These are phyloP conservation scores for Yamadazyma taylorii DNA, from an alignment of 1,139 yeast genomes.

Conservation along the genomic window DNA sequence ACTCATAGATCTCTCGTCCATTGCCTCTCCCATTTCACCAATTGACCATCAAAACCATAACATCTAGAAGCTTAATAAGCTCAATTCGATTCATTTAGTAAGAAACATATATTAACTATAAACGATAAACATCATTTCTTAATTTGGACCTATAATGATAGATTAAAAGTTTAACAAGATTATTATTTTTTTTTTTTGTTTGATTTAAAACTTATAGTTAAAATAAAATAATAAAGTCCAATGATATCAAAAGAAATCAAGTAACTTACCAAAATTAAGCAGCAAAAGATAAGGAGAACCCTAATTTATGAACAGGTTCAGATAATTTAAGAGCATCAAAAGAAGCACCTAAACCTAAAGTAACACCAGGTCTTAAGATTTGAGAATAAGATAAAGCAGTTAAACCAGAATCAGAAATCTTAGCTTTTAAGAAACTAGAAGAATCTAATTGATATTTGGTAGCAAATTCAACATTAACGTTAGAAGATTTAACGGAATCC, in stretches of 20 bases:
- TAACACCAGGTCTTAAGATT: constrained; percentile 94
- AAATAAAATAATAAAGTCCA: background rate
- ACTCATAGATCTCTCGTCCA: too few species aligned
- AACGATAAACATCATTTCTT: constrained; percentile 3
- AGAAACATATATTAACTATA: constrained; percentile 3
- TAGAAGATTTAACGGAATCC: constrained; percentile 77
- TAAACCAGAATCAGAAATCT: constrained; percentile 95
- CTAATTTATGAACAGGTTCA: constrained; percentile 98
- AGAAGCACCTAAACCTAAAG: constrained; percentile 95
- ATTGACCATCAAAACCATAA: too few species aligned
- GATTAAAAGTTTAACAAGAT: too few species aligned
- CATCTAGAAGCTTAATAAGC: too few species aligned
- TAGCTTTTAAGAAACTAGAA: constrained; percentile 90
- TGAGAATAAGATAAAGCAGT: constrained; percentile 95
- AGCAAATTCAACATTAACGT: constrained; percentile 85
- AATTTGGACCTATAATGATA: background rate
- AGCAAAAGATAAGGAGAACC: constrained; percentile 89
- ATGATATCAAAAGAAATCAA: background rate
- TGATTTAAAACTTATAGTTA: too few species aligned
- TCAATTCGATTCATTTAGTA: background rate
- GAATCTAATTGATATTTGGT: constrained; percentile 90
- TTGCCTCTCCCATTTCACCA: too few species aligned
- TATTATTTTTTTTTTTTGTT: too few species aligned
- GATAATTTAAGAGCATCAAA: constrained; percentile 94
- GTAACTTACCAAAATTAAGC: constrained; percentile 48